These are phyloP conservation scores for Saccharomyces hybrid DNA, from an alignment of 1,139 yeast species.

Conservation along the genomic window DNA sequence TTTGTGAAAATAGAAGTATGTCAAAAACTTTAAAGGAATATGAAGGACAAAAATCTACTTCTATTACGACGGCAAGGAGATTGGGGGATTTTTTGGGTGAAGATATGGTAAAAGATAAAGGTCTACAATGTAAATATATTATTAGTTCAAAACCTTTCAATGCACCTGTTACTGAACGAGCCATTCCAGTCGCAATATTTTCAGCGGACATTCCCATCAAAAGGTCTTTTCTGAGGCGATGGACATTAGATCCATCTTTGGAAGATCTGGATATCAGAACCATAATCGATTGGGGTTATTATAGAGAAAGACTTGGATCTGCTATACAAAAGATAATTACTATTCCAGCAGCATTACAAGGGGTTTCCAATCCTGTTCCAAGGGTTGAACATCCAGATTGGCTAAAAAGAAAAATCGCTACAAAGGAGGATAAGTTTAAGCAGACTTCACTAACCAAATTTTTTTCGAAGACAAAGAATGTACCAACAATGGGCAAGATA, in stretches of 20 bases:
- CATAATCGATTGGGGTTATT: constrained; percentile 90
- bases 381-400: constrained; percentile 93
- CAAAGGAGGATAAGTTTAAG: constrained; percentile 57
- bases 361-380: constrained; percentile 88
- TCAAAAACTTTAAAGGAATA: constrained; percentile 85
- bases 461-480: constrained; percentile 38
- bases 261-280: constrained; percentile 83
- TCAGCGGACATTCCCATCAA: constrained; percentile 65
- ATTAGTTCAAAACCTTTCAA: constrained; percentile 78
- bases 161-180: constrained; percentile 93
- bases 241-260: constrained; percentile 76
- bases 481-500: constrained; percentile 30
- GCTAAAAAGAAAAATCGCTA: constrained; percentile 60
- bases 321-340: constrained; percentile 92
- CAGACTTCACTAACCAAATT: constrained; percentile 61
- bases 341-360: constrained; percentile 94
- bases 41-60: constrained; percentile 84
- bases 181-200: constrained; percentile 92
- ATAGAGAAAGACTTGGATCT: constrained; percentile 83
- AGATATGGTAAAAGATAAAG: constrained; percentile 95
- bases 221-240: constrained; percentile 62
- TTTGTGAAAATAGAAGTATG: constrained; percentile 96
- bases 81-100: constrained; percentile 95
- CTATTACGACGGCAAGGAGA: constrained; percentile 90
- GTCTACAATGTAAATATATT: constrained; percentile 90